Percentiles rank a stretch among this genome's conserved stretches.
Evolutionary conservation across 768 basidiomycete species (phyloP).

Genomic region (Serendipita vermifera): DNA sequence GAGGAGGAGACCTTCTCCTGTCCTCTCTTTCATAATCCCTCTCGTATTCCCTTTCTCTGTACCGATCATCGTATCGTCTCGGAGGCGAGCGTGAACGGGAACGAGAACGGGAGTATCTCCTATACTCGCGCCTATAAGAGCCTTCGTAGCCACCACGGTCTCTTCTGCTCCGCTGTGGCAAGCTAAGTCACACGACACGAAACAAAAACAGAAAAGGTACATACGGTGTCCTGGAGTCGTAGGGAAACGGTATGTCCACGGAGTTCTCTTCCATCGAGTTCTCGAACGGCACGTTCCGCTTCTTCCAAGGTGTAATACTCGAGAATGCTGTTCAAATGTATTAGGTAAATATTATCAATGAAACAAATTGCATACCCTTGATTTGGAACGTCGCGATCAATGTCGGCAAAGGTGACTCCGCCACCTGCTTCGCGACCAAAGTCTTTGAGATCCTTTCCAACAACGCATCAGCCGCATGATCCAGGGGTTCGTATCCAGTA

Average conservation of each 20-base stretch:
- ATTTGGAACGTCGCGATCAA: constrained; percentile 73
- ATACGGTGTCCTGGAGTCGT: not conserved
- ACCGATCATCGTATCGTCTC: not conserved
- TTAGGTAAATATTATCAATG: not conserved
- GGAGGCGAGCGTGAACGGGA: constrained; percentile 4
- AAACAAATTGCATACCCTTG: constrained; percentile 56
- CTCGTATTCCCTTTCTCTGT: not conserved
- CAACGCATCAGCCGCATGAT: no score
- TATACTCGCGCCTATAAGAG: not conserved
- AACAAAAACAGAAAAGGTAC: not conserved
- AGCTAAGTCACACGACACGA: not conserved
- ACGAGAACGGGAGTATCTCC: constrained; percentile 1
- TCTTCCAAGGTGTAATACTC: constrained; percentile 84
- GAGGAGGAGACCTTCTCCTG: not conserved
- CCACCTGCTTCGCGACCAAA: constrained; percentile 89
- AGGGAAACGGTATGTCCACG: constrained; percentile 55
- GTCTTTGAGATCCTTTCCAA: constrained; percentile 81
- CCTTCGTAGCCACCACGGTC: not conserved
- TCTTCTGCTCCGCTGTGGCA: not conserved
- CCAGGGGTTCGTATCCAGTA: no score
- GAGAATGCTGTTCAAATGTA: constrained; percentile 48
- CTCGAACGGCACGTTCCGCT: constrained; percentile 84
- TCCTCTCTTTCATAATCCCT: no score
- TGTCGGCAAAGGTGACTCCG: constrained; percentile 79
- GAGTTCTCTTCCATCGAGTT: constrained; percentile 75